Evolutionary conservation across 176 grass and related monocot species (phyloP).

Genomic region (Eragrostis nindensis): DNA sequence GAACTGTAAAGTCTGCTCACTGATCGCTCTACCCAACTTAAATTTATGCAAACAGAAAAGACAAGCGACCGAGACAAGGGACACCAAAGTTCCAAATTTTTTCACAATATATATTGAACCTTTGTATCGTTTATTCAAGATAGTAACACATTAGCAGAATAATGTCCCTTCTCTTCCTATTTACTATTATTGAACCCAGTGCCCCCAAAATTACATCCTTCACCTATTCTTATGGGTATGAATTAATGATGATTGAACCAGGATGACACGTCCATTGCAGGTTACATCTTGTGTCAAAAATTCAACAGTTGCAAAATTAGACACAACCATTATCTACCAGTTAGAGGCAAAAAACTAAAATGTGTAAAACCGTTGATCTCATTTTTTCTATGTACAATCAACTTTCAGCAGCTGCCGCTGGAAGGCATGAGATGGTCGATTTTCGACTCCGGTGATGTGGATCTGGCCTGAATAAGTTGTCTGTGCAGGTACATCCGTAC

Average conservation of each 20-base stretch:
- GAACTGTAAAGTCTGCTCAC: no score
- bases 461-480: conserved; percentile 19
- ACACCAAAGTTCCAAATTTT: neutral
- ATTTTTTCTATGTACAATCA: conserved; percentile 63
- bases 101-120: neutral
- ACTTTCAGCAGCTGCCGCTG: conserved; percentile 45
- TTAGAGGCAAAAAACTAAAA: conserved; percentile 57
- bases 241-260: conserved; percentile 9
- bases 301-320: conserved; percentile 34
- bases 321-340: conserved; percentile 47
- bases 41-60: neutral
- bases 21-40: no score
- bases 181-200: neutral
- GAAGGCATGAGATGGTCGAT: conserved; percentile 21
- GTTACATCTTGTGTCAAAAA: conserved; percentile 44
- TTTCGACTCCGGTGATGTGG: conserved; percentile 1
- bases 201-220: neutral
- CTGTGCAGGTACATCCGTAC: conserved; percentile 27
- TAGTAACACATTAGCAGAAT: neutral
- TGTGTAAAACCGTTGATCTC: conserved; percentile 39
- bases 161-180: neutral
- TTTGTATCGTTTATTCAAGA: no score
- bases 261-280: conserved; percentile 8
- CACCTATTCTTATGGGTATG: neutral
- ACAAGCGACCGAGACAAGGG: neutral